These are phyloP conservation scores for Solidago caesia DNA, from an alignment of 129 eudicot species.

Conservation along the genomic window DNA sequence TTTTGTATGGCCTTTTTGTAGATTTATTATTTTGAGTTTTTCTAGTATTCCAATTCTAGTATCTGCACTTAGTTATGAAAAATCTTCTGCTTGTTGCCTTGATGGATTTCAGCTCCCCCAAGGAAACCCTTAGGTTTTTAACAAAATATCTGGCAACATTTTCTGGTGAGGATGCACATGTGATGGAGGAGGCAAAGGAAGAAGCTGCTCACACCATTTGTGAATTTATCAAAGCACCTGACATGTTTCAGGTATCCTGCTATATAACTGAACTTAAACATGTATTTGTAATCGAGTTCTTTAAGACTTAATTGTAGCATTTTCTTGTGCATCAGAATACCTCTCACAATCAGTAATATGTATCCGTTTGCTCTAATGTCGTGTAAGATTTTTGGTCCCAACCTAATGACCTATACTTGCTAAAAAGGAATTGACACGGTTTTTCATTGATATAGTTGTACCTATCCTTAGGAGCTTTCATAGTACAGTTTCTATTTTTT, in stretches of 20 bases:
- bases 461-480: background rate
- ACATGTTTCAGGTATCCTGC: constrained; percentile 78
- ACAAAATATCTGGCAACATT: constrained; percentile 84
- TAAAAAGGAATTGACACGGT: background rate
- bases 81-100: constrained; percentile 11
- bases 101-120: constrained; percentile 63
- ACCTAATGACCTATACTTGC: background rate
- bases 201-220: constrained; percentile 70
- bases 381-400: background rate
- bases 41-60: background rate
- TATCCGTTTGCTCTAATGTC: background rate
- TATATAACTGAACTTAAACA: background rate
- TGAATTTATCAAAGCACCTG: constrained; percentile 84
- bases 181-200: constrained; percentile 76
- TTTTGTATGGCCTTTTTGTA: background rate
- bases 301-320: background rate
- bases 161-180: constrained; percentile 60
- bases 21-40: background rate
- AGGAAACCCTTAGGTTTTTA: constrained; percentile 74
- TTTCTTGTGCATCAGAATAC: background rate
- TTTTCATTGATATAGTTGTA: background rate
- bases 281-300: background rate
- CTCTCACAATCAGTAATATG: background rate
- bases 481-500: background rate
- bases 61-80: background rate